These are phyloP conservation scores for Leccinum griseonigrum DNA, from an alignment of 1,284 basidiomycete species.

Conservation along the genomic window DNA sequence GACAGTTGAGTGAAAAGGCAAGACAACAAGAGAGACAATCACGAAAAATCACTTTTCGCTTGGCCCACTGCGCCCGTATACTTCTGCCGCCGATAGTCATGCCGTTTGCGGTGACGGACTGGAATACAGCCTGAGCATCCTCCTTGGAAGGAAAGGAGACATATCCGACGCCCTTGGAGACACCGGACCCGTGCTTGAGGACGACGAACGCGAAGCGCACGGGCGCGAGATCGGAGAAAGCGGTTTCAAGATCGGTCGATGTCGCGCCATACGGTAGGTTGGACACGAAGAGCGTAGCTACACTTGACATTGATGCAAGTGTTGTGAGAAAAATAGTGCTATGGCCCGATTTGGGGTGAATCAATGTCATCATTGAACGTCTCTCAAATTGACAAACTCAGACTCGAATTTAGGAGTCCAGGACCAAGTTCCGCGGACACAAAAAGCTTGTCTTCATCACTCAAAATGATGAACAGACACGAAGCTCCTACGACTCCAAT, in stretches of 20 bases:
- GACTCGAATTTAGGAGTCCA: neutral
- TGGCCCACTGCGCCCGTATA: constrained; percentile 79
- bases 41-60: constrained; percentile 54
- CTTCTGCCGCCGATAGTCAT: constrained; percentile 62
- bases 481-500: neutral
- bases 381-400: neutral
- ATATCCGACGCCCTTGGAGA: constrained; percentile 97
- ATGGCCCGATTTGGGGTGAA: too few relatives aligned
- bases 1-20: constrained; percentile 1
- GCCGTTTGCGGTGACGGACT: constrained; percentile 55
- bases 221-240: constrained; percentile 95
- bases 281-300: constrained; percentile 71
- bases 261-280: constrained; percentile 90
- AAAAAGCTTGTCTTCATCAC: neutral
- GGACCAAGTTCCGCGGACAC: neutral
- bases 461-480: neutral
- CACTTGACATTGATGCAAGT: neutral
- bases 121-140: constrained; percentile 80
- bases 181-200: constrained; percentile 72
- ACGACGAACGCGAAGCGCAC: constrained; percentile 95
- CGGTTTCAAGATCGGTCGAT: constrained; percentile 84
- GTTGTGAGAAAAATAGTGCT: neutral
- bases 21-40: neutral
- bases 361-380: neutral
- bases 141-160: constrained; percentile 89